Evolutionary conservation across 163 green algal genomes (phyloP), one percentile per base, ranked within the genome.

Genomic region (Scenedesmus sp.): DNA sequence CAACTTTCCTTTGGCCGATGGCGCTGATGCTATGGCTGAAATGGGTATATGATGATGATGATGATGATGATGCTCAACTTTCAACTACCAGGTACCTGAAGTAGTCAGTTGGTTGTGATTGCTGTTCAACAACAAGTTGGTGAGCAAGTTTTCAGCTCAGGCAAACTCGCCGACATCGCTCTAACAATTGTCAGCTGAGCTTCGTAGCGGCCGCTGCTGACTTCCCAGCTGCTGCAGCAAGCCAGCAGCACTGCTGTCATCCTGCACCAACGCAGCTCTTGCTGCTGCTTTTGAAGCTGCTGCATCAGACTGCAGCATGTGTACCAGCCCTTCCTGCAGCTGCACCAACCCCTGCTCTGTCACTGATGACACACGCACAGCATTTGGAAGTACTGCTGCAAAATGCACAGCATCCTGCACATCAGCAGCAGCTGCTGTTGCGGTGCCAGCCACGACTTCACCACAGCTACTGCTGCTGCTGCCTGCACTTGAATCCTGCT

Each of bases 281-380:
- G 86, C 72, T 40, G 86, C 76, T 72, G 86, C 70, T 59, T 70
- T 16, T 46, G 26, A 30, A 33, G 40, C 88, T 37, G 81, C 88
- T 72, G 46, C 82, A 37, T 90, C 72, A 33, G 59, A 76, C 30
- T 89, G 43, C 76, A 94, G 91, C 93, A 96, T 94, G 3, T 43
- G 42, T 26, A 98, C 88, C 68, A 98, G 94, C 20, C 46, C 81
- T 30, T 68, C 80, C 90, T 97, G 96, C 42, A 99, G 92, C 51
- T 90, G 73, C 5, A 94, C 93, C 20, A 99, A 84, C 16, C 97
- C 97, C 30, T 94, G 68, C 30, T 96, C 91, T 0, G 93, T 97
- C 10, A 97, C 43, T 4, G 94, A 97, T 4, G 97, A 98, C 6
- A 98, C 94, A 5, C 94, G 91, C 44, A 97, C n/a, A 18, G 97